Conservation (phyloP, 108 stramenopile genomes). For the Fragilariopsis cylindrus region DNA sequence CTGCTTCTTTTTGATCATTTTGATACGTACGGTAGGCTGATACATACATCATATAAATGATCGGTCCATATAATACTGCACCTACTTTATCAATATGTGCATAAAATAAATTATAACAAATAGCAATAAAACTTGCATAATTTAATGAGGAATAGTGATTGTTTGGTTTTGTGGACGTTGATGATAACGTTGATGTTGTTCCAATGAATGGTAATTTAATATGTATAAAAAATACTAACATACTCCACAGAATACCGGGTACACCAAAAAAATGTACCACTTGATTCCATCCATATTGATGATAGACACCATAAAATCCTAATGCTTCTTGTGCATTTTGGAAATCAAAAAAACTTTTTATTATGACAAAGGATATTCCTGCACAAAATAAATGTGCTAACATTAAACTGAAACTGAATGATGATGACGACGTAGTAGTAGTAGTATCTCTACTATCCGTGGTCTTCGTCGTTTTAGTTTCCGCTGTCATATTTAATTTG, state of each 20-base stretch:
- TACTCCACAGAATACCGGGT: slow-evolving; percentile 53
- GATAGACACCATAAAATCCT: slow-evolving; percentile 63
- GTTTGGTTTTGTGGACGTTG: neutral
- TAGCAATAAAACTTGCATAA: slow-evolving; percentile 18
- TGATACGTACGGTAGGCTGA: slow-evolving; percentile 26
- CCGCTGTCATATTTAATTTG: no score
- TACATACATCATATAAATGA: slow-evolving; percentile 47
- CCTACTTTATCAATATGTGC: slow-evolving; percentile 50
- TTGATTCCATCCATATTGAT: slow-evolving; percentile 60
- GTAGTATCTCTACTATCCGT: no score
- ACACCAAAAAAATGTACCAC: slow-evolving; percentile 69
- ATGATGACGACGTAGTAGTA: no score
- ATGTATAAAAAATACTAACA: slow-evolving; percentile 30
- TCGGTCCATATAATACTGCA: slow-evolving; percentile 41
- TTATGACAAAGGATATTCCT: slow-evolving; percentile 10
- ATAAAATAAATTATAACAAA: slow-evolving; percentile 49
- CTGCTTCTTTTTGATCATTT: slow-evolving; percentile 23
- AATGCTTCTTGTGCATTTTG: slow-evolving; percentile 36
- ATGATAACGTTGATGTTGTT: neutral
- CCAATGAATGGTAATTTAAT: neutral
- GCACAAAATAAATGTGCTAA: slow-evolving; percentile 19
- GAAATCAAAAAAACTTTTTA: slow-evolving; percentile 25
- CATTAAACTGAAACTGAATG: neutral
- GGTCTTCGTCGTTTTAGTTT: no score
- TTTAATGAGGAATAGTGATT: slow-evolving; percentile 12